Evolutionary conservation across 2,329 filamentous ascomycete genomes (phyloP).

Genomic region (Fusarium brachygibbosum): DNA sequence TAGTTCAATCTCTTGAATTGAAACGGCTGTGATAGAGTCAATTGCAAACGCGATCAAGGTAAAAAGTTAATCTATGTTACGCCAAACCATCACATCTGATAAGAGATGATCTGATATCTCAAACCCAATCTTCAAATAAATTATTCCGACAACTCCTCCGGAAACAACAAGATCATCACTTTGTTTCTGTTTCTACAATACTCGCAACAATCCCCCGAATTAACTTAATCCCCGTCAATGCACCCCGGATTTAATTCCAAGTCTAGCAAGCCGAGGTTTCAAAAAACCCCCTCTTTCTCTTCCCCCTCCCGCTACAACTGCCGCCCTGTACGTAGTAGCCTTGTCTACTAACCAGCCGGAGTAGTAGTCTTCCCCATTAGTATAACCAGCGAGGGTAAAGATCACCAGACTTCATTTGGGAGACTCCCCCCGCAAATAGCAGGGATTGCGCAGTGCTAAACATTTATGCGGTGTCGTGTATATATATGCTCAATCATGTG

Average conservation of each 20-base stretch:
- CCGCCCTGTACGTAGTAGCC: background rate
- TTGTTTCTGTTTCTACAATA: background rate
- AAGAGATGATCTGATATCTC: background rate
- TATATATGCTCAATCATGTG: slow-evolving; percentile 13
- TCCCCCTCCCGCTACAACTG: slow-evolving; percentile 16
- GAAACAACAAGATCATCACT: background rate
- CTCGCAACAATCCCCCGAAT: slow-evolving; percentile 10
- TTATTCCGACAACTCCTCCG: background rate
- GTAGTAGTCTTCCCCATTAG: background rate
- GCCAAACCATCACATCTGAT: background rate
- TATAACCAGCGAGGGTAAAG: slow-evolving; percentile 1
- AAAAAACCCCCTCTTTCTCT: background rate
- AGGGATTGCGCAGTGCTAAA: slow-evolving; percentile 4
- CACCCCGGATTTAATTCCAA: slow-evolving; percentile 27
- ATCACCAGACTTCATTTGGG: slow-evolving; percentile 9
- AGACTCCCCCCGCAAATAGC: background rate
- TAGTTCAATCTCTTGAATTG: background rate
- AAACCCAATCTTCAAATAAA: slow-evolving; percentile 1
- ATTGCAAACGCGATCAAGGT: background rate
- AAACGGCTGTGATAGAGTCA: background rate
- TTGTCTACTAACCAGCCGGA: background rate
- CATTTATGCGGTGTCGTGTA: slow-evolving; percentile 21
- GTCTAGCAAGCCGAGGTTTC: slow-evolving; percentile 33
- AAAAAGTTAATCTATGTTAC: background rate
- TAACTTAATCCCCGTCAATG: background rate